A percentile compares a stretch with the other conserved stretches of the same genome.
These are phyloP conservation scores for Zoysia matrella DNA, from an alignment of 202 grass and related monocot genomes.

Conservation along the genomic window DNA sequence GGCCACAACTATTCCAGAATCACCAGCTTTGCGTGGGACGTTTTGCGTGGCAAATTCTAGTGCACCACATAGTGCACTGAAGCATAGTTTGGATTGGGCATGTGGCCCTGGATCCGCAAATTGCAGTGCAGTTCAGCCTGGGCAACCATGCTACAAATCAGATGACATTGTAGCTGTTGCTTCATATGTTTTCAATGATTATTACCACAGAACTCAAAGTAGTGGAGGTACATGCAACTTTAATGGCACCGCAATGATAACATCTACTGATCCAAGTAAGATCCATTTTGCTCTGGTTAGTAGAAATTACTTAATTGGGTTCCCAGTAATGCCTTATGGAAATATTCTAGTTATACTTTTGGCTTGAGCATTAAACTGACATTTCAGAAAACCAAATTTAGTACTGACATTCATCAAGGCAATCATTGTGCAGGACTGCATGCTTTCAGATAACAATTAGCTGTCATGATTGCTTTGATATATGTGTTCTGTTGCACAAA, in stretches of 20 bases:
- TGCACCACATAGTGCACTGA: slow-evolving; percentile 64
- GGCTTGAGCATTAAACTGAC: neutral
- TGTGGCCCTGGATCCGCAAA: slow-evolving; percentile 98
- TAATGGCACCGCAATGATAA: slow-evolving; percentile 84
- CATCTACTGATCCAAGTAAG: slow-evolving; percentile 95
- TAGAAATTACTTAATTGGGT: neutral
- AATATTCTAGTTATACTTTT: slow-evolving; percentile 21
- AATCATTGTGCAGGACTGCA: neutral
- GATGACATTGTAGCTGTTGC: slow-evolving; percentile 82
- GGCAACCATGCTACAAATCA: slow-evolving; percentile 79
- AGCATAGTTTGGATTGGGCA: slow-evolving; percentile 97
- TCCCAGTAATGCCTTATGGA: slow-evolving; percentile 10
- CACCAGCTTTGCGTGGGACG: slow-evolving; percentile 61
- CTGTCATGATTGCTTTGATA: neutral
- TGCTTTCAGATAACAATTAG: slow-evolving; percentile 1
- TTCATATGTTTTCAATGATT: slow-evolving; percentile 95
- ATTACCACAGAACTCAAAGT: slow-evolving; percentile 92
- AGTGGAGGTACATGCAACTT: slow-evolving; percentile 96
- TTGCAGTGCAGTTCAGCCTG: slow-evolving; percentile 89
- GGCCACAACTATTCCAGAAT: slow-evolving; percentile 51
- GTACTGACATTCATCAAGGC: neutral
- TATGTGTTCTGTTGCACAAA: slow-evolving; percentile 15
- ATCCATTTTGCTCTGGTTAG: slow-evolving; percentile 25
- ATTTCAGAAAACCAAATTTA: neutral
- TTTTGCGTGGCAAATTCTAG: slow-evolving; percentile 94